Conservation (phyloP, 495 filamentous ascomycete genomes). For the Aspergillus incahuasiensis region DNA sequence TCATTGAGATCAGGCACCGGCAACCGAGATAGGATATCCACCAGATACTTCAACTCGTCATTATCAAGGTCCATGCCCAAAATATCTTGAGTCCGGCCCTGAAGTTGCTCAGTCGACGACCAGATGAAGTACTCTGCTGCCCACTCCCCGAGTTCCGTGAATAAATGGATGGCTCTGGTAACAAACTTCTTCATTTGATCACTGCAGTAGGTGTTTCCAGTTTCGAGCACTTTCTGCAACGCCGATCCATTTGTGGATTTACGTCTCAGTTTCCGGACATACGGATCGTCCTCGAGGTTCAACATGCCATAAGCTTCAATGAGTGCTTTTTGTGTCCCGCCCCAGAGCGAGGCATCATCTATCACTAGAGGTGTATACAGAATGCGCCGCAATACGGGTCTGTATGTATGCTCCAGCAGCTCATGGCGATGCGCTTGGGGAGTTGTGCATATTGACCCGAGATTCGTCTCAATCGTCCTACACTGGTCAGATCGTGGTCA, state of each 20-base stretch:
- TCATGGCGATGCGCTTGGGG: slow-evolving; percentile 70
- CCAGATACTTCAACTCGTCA: slow-evolving; percentile 60
- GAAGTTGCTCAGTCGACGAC: slow-evolving; percentile 48
- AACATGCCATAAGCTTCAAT: slow-evolving; percentile 22
- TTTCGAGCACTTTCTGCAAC: slow-evolving; percentile 44
- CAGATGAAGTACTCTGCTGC: slow-evolving; percentile 68
- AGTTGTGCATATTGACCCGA: slow-evolving; percentile 68
- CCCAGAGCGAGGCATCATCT: slow-evolving; percentile 1
- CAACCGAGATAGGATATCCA: slow-evolving; percentile 44
- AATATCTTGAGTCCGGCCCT: slow-evolving; percentile 27
- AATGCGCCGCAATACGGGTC: slow-evolving; percentile 55
- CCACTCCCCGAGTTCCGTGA: slow-evolving; percentile 67
- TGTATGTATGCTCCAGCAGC: slow-evolving; percentile 62
- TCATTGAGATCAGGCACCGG: slow-evolving; percentile 23
- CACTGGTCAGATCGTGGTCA: not conserved
- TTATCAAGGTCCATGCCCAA: slow-evolving; percentile 37
- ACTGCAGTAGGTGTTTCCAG: slow-evolving; percentile 57
- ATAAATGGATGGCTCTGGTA: slow-evolving; percentile 38
- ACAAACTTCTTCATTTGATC: slow-evolving; percentile 59
- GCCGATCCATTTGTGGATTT: slow-evolving; percentile 22
- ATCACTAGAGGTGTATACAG: slow-evolving; percentile 32
- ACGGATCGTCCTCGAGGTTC: slow-evolving; percentile 64
- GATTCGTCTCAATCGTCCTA: slow-evolving; percentile 66
- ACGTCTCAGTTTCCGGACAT: slow-evolving; percentile 51
- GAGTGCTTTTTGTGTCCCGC: slow-evolving; percentile 20